Evolutionary conservation across 768 basidiomycete species (phyloP).

Genomic region (Rhodocollybia butyracea): DNA sequence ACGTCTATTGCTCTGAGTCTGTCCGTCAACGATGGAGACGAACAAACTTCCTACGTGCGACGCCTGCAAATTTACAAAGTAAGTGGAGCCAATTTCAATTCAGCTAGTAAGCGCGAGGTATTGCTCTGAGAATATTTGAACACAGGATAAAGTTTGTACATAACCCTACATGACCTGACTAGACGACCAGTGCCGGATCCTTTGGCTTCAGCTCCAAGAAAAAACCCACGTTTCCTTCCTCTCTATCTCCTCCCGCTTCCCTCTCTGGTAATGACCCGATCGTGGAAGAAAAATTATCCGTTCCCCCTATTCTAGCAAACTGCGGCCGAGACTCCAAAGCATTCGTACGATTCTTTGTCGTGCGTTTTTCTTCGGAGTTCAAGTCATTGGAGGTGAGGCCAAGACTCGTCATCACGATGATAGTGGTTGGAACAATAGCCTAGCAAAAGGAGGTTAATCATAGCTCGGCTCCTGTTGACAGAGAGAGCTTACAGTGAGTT

Average conservation of each 20-base stretch:
- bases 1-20: too few relatives aligned
- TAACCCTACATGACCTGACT: too few relatives aligned
- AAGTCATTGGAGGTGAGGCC: constrained; percentile 21
- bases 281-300: background rate
- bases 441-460: constrained; percentile 3
- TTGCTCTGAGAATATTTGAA: too few relatives aligned
- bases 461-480: background rate
- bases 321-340: constrained; percentile 5
- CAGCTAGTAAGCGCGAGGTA: background rate
- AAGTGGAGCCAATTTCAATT: background rate
- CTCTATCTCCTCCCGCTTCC: background rate
- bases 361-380: constrained; percentile 5
- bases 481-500: constrained; percentile 6
- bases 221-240: background rate
- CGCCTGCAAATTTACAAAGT: too few relatives aligned
- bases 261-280: background rate
- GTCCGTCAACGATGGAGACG: too few relatives aligned
- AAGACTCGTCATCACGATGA: constrained; percentile 26
- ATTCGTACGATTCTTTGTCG: background rate
- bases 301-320: background rate
- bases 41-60: too few relatives aligned
- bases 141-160: too few relatives aligned
- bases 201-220: background rate
- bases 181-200: background rate
- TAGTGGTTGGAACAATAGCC: constrained; percentile 29